Evolutionary conservation across 129 eudicot species (phyloP), one percentile per base, ranked within the genome.

Genomic region (Flaveria trinervia): DNA sequence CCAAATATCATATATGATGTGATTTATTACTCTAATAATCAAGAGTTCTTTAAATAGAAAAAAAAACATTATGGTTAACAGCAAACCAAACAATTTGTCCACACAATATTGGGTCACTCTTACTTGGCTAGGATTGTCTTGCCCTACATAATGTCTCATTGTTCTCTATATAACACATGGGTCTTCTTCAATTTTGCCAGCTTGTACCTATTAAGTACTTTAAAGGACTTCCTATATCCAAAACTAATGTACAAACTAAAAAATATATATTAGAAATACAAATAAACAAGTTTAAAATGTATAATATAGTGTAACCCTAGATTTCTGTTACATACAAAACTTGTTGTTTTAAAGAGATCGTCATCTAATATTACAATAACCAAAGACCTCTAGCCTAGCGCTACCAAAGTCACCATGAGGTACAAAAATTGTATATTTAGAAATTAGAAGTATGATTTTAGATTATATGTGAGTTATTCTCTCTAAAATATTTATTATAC

Each of bases 191-290:
- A 45, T 66, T 54, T 57, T 74, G 80, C 80, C 80, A 80, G 64
- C 80, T 67, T 74, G 84, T 80, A 80, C 79, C 41, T 66, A 80
- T 73, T 44, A 73, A 73, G 84, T 73, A 80, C 84, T 73, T 73
- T 13, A 10, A 71, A 71, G 83, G 73, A 80, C 79, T 56, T 16
- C 8, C 12, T 10, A 4, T 41, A 18, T n/a, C 23, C 13, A 54
- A 54, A 14, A 5, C 15, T 62, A 62, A 14, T 28, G 68, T 1
- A 62, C 11, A 15, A 14, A 25, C 18, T 59, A 59, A 10, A 22
- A 22, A 23, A 59, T 59, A 10, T 22, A 16, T 10, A 23, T 8
- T 22, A 23, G 1, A n/a, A 54, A 54, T 17, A 17, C 25, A 15
- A 52, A 4, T 3, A 16, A n/a, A 52, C n/a, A 52, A 8, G 8